Conservation (phyloP, 139 green algal genomes). For the Chlorella sp. region DNA sequence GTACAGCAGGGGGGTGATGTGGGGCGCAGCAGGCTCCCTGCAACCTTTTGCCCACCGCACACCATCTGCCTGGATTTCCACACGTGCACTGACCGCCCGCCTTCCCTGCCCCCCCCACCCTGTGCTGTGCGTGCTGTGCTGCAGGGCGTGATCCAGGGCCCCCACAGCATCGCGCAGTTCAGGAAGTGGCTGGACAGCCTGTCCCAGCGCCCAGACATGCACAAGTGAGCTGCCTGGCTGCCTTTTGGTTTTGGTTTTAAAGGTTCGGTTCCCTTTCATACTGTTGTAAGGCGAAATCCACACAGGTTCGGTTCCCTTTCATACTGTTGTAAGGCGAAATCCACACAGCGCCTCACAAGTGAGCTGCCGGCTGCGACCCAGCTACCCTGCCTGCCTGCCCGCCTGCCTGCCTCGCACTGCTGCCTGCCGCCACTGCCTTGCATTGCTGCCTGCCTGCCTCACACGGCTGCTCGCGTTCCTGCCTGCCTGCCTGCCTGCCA, state of each 20-base stretch:
- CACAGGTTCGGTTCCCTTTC: no score
- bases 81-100: not conserved
- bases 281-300: no score
- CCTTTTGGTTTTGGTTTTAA: no score
- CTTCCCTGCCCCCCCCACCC: not conserved
- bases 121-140: not conserved
- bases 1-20: not conserved
- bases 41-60: not conserved
- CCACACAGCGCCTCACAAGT: no score
- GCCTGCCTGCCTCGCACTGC: no score
- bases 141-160: conserved; percentile 14
- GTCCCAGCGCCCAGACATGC: not conserved
- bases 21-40: not conserved
- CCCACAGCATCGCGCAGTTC: conserved; percentile 23
- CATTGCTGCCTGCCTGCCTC: not conserved
- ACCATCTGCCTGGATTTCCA: not conserved
- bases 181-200: conserved; percentile 24
- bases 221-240: not conserved
- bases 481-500: not conserved
- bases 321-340: no score
- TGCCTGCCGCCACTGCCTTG: no score
- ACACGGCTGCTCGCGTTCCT: no score
- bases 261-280: no score
- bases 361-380: no score
- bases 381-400: no score